phyloP scores from a whole-genome alignment of 306 rosid species.

The Medicago ruthenica region DNA sequence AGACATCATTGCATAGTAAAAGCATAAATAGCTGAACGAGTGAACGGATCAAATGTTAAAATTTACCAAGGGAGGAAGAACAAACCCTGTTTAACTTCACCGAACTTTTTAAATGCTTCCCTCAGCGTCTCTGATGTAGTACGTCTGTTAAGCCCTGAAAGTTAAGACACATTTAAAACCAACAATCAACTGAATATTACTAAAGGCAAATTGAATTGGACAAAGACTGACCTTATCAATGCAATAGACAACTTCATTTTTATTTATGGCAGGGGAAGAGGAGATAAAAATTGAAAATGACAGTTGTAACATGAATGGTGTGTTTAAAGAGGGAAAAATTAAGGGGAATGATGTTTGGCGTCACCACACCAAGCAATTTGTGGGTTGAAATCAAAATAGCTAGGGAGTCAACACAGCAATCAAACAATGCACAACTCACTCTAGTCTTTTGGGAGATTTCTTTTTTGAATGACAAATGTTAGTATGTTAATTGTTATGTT shows the following conservation, averaged over 20 bases:
- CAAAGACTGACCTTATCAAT: background rate
- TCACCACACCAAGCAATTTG: background rate
- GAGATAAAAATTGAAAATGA: background rate
- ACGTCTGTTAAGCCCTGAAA: slow-evolving; percentile 89
- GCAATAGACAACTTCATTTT: background rate
- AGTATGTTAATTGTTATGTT: no score
- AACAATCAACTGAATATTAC: slow-evolving; percentile 13
- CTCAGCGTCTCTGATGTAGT: slow-evolving; percentile 75
- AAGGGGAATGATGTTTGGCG: background rate
- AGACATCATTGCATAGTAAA: slow-evolving; percentile 13
- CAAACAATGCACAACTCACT: slow-evolving; percentile 24
- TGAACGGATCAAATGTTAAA: background rate
- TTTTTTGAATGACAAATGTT: no score
- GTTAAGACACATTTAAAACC: background rate
- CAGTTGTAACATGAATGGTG: slow-evolving; percentile 1
- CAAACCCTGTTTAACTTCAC: slow-evolving; percentile 82
- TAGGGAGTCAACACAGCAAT: slow-evolving; percentile 17
- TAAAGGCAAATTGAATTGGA: background rate
- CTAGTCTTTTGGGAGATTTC: background rate
- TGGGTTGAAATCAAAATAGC: background rate
- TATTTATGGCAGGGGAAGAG: background rate
- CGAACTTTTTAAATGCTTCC: slow-evolving; percentile 80
- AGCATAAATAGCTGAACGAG: slow-evolving; percentile 1
- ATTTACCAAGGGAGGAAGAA: background rate
- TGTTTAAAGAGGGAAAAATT: slow-evolving; percentile 2